Base-by-base conservation (phyloP, 345 rosid species). In the Camelina neglecta region DNA sequence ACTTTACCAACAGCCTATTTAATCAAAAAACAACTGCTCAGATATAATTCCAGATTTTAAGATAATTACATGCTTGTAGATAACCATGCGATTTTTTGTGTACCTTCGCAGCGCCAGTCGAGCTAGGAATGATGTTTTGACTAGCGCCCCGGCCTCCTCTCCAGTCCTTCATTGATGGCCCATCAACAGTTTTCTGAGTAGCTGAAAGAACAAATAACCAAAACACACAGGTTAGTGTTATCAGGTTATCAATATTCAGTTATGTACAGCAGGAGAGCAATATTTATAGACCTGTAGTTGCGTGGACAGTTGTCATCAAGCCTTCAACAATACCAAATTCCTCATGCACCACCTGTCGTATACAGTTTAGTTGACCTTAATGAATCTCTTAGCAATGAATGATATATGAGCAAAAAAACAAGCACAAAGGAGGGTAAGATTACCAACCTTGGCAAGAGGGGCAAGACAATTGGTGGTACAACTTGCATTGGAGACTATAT, bases 401-500 rank as follows among this genome's bases (percentile, higher is more conserved):
- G 60, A 57, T 31, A 36, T 59, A 47, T 35, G 67, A 31, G 47
- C 2, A 41, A 41, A 51, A 51, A 44, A 11, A 26, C 15, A 55
- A 33, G 66, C 49, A 58, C 9, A 47, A 10, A 58, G 6, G 58
- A 51, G 11, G 53, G 38, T 26, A 15, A 8, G 51, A 60, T 60
- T 67, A 20, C 82, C 72, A 72, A 93, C 99, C 99, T 96, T 96
- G 18, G 99, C 99, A 80, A 96, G 93, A 82, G 99, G 98, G 72
- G 99, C 99, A 84, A 96, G 98, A 81, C 99, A 96, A 78, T 93
- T 96, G 76, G 99, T 96, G 39, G 99, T 96, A 82, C 99, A 96
- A 81, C 99, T 96, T 42, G 99, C 99, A 73, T 96, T 96, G 73
- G 99, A 96, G 79, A 96, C 98, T 64, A 96, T 75, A 65, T 96